Evolutionary conservation across 768 basidiomycete genomes (phyloP).

Genomic region (Tylopilus sp.): DNA sequence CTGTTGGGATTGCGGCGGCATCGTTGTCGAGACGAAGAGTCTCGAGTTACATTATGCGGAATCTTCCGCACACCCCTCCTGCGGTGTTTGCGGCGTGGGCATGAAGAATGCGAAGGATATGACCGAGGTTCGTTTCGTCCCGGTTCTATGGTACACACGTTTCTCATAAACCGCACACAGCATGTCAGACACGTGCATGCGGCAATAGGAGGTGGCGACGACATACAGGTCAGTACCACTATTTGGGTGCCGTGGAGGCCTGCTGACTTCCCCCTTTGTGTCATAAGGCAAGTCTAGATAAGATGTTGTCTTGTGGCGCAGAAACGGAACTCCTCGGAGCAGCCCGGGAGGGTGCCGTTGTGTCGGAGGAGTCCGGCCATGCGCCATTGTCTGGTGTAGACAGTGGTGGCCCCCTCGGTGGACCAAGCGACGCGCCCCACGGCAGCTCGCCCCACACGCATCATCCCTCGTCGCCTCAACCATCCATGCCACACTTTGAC

Average conservation of each 20-base stretch:
- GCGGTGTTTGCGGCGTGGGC: constrained; percentile 17
- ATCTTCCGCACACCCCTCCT: constrained; percentile 20
- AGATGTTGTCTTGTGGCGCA: background rate
- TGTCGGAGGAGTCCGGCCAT: background rate
- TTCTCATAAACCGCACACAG: constrained; percentile 12
- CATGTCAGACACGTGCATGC: constrained; percentile 20
- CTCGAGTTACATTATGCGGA: constrained; percentile 24
- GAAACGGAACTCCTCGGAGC: background rate
- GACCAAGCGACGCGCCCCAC: background rate
- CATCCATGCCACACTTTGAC: background rate
- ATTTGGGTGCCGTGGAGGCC: background rate
- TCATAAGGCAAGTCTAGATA: constrained; percentile 3
- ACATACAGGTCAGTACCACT: constrained; percentile 2
- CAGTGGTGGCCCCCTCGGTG: background rate
- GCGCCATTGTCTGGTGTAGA: background rate
- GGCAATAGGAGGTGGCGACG: background rate
- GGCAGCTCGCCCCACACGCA: background rate
- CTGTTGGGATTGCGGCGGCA: constrained; percentile 30
- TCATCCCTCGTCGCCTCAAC: background rate
- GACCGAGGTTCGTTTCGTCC: constrained; percentile 18
- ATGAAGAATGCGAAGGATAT: constrained; percentile 13
- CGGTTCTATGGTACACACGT: background rate
- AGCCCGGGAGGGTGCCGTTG: background rate
- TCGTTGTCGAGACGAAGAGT: constrained; percentile 17
- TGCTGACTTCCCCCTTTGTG: constrained; percentile 3